These are phyloP conservation scores for Alternaria metachromatica DNA, from an alignment of 2,329 filamentous ascomycete species.

Conservation along the genomic window DNA sequence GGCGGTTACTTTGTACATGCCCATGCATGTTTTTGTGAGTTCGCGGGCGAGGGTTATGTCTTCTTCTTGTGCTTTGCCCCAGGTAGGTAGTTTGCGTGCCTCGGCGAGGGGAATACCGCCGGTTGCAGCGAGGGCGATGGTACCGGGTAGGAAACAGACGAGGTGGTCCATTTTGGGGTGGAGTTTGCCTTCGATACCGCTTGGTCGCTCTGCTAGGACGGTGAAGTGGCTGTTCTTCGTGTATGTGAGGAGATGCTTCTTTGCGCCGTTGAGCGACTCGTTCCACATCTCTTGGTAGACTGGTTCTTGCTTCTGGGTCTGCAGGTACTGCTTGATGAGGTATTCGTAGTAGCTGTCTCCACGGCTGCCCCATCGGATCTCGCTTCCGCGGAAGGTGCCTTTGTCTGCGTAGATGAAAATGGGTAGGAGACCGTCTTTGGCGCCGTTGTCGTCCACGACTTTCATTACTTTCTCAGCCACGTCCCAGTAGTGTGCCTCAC, in stretches of 20 bases:
- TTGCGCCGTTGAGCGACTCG: conserved; percentile 81
- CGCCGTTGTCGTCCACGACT: conserved; percentile 81
- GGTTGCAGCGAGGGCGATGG: conserved; percentile 87
- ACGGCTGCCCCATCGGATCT: conserved; percentile 90
- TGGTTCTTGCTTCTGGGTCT: conserved; percentile 84
- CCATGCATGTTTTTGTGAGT: conserved; percentile 96
- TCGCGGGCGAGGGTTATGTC: conserved; percentile 88
- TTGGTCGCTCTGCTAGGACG: conserved; percentile 85
- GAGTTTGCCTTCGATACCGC: conserved; percentile 70
- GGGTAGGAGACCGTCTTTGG: conserved; percentile 82
- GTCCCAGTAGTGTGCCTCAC: conserved; percentile 91
- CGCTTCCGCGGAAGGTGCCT: conserved; percentile 80
- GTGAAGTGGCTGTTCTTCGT: conserved; percentile 80
- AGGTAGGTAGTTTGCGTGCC: conserved; percentile 72
- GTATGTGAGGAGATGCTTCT: conserved; percentile 92
- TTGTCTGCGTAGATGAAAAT: conserved; percentile 85
- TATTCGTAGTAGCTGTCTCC: conserved; percentile 99
- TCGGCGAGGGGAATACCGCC: conserved; percentile 76
- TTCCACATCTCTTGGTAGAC: conserved; percentile 94
- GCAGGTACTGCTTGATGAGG: conserved; percentile 96
- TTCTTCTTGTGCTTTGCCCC: conserved; percentile 80
- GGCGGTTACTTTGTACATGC: conserved; percentile 89
- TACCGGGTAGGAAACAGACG: conserved; percentile 96
- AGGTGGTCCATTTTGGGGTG: conserved; percentile 97
- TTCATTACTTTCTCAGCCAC: conserved; percentile 90